These are phyloP conservation scores for Solanum hybrid DNA, from an alignment of 305 asterid species.

Conservation along the genomic window DNA sequence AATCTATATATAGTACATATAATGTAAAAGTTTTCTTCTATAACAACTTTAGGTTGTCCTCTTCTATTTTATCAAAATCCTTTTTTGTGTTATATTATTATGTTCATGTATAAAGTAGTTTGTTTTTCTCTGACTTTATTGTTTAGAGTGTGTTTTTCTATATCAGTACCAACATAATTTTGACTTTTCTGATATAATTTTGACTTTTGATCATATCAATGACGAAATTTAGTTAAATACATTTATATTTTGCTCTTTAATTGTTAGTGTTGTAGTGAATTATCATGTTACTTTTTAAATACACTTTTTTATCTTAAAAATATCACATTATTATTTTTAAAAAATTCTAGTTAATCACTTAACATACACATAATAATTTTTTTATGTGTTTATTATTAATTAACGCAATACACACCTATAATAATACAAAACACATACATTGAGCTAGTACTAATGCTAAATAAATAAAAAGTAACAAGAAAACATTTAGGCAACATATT, in stretches of 20 bases:
- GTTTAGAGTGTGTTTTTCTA: not conserved
- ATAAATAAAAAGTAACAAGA: not conserved
- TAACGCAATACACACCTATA: not conserved
- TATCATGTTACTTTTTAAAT: not conserved
- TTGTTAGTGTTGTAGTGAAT: not conserved
- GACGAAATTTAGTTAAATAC: not conserved
- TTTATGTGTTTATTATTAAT: not conserved
- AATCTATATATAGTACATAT: not conserved
- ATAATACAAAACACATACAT: not conserved
- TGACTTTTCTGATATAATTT: not conserved
- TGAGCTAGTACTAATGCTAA: too few relatives aligned
- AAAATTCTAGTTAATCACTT: not conserved
- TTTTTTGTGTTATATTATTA: not conserved
- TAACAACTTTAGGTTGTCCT: not conserved
- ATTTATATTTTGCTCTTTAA: not conserved
- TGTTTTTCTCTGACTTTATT: not conserved
- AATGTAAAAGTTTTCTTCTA: not conserved
- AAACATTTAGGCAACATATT: not conserved
- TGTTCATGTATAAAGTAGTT: not conserved
- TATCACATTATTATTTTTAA: too few relatives aligned
- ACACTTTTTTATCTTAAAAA: not conserved
- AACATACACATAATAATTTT: not conserved
- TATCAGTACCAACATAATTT: not conserved
- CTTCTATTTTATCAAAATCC: not conserved
- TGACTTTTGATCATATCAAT: not conserved